Evolutionary conservation across 2,329 filamentous ascomycete species (phyloP), one percentile per base, ranked within the genome.

Genomic region (Monilinia fructicola): DNA sequence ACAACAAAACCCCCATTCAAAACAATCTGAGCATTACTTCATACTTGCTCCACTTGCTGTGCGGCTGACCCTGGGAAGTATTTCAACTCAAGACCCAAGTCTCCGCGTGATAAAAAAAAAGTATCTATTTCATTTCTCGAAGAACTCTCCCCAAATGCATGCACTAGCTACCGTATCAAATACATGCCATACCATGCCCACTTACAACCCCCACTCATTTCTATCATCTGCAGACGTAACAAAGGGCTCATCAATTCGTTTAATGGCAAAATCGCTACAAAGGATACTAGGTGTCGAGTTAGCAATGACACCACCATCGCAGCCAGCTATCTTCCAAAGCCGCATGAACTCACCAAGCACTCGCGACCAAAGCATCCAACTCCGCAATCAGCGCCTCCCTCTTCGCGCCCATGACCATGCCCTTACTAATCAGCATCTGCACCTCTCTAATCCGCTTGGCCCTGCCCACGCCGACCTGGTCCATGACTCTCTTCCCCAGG

Each of bases 211-310:
- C 95, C 95, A 99, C 74, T 96, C 93, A 66, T 88, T 86, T 70
- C 81, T 81, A 76, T 93, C 85, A 74, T 97, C 94, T 28, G 84
- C 83, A 5, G 84, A 80, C 46, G 84, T 85, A 66, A 98, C 86
- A 76, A 99, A 98, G 0, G 95, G 93, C 80, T 97, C 92, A 73
- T 97, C 92, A 67, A 99, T 92, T 74, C 91, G 86, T 81, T 93
- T 96, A 75, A 99, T 96, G 3, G 94, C 95, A 79, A 96, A 87
- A 71, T 99, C 95, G 76, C 93, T 93, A 78, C 95, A 99, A 26
- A 99, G 81, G 65, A 98, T 93, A 82, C 93, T 95, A 72, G 14
- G 67, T n/a, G 14, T 16, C 23, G 4, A 14, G 54, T 68, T 65
- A 69, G 68, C 26, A 54, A 42, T 11, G 21, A 21, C 38, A 26